Percentiles rank a stretch among this genome's conserved stretches.
Evolutionary conservation across 345 rosid species (phyloP).

Genomic region (Carallia brachiata): DNA sequence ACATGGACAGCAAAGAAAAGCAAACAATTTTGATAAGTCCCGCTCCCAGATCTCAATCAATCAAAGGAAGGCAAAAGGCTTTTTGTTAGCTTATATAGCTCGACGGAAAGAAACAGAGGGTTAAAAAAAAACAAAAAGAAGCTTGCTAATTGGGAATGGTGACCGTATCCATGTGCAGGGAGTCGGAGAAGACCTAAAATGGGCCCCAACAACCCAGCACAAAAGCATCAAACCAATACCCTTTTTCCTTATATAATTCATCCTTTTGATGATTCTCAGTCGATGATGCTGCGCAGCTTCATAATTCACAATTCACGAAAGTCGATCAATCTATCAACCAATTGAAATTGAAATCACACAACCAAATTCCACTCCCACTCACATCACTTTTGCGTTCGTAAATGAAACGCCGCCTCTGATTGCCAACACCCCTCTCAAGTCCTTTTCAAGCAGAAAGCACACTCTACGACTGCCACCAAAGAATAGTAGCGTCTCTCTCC

Average conservation of each 20-base stretch:
- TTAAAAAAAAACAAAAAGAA: too few relatives aligned
- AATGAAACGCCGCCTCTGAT: too few relatives aligned
- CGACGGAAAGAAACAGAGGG: neutral
- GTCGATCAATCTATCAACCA: too few relatives aligned
- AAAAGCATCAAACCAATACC: neutral
- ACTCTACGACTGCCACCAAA: too few relatives aligned
- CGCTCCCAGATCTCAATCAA: neutral
- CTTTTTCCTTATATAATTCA: neutral
- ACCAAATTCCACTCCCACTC: too few relatives aligned
- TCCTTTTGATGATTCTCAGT: neutral
- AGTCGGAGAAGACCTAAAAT: constrained; percentile 8
- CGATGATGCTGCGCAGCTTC: too few relatives aligned
- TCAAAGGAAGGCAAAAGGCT: neutral
- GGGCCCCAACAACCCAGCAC: neutral
- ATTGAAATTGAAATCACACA: too few relatives aligned
- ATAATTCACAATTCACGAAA: too few relatives aligned
- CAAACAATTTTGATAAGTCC: neutral
- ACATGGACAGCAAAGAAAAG: neutral
- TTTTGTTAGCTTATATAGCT: neutral
- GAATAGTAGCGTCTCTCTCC: too few relatives aligned
- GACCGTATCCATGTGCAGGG: constrained; percentile 22
- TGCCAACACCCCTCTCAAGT: too few relatives aligned
- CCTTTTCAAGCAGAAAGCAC: too few relatives aligned
- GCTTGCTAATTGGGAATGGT: neutral
- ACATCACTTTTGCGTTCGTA: too few relatives aligned